Conservation (phyloP, 2,329 filamentous ascomycete genomes). For the Penicillium sp. region DNA sequence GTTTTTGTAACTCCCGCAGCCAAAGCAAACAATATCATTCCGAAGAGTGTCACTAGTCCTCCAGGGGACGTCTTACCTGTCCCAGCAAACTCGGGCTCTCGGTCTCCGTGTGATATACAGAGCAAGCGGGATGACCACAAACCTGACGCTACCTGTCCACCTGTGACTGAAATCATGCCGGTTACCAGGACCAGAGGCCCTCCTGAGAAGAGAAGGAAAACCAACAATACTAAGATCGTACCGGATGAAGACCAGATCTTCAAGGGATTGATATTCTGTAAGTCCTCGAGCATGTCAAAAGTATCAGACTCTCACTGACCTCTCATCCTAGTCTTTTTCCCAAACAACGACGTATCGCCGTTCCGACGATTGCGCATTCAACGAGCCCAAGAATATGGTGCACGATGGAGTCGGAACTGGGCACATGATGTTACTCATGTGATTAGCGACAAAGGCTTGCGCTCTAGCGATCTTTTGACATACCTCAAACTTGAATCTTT, state of each 20-base stretch:
- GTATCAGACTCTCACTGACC: constrained; percentile 4
- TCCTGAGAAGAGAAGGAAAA: constrained; percentile 30
- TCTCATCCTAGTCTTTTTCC: constrained; percentile 61
- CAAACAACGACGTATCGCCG: constrained; percentile 69
- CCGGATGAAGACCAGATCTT: constrained; percentile 59
- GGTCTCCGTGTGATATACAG: not conserved
- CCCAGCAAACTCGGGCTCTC: constrained; percentile 13
- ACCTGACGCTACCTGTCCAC: constrained; percentile 7
- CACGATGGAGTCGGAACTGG: constrained; percentile 62
- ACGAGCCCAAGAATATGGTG: constrained; percentile 72
- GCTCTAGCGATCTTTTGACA: constrained; percentile 60
- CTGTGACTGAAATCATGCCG: constrained; percentile 17
- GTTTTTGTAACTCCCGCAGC: not conserved
- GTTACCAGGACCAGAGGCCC: constrained; percentile 9
- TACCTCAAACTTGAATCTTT: constrained; percentile 51
- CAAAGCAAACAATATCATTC: not conserved
- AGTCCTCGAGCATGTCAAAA: constrained; percentile 15
- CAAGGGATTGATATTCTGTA: constrained; percentile 57
- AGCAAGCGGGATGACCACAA: not conserved
- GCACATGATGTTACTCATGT: constrained; percentile 65
- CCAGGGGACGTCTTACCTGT: constrained; percentile 2
- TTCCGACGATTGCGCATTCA: constrained; percentile 67
- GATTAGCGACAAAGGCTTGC: constrained; percentile 68
- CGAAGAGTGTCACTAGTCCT: not conserved
- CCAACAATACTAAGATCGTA: constrained; percentile 43